These are phyloP conservation scores for Saprolegnia parasitica DNA, from an alignment of 352 stramenopile species.

Conservation along the genomic window DNA sequence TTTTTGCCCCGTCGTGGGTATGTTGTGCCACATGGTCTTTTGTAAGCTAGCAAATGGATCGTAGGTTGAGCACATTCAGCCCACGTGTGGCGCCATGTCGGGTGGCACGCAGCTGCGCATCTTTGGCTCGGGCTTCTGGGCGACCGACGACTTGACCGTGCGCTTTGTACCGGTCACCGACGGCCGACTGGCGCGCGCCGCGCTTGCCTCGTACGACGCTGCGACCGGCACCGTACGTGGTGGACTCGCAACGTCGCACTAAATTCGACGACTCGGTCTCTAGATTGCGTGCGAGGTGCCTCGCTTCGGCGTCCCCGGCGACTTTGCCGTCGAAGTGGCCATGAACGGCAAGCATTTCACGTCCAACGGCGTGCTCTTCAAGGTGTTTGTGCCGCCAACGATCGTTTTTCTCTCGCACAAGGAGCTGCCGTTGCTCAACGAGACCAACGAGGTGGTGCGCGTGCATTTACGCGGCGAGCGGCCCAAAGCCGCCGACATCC, in stretches of 20 bases:
- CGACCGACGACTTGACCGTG: conserved; percentile 69
- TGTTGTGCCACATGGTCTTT: background rate
- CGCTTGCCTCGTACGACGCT: conserved; percentile 40
- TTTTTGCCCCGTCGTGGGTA: conserved; percentile 52
- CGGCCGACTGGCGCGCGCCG: conserved; percentile 46
- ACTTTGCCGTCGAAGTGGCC: conserved; percentile 65
- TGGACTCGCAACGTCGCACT: background rate
- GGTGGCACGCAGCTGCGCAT: conserved; percentile 60
- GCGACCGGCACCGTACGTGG: conserved; percentile 26
- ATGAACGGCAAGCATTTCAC: conserved; percentile 82
- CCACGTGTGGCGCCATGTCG: conserved; percentile 45
- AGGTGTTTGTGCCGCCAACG: conserved; percentile 45
- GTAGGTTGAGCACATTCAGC: conserved; percentile 41
- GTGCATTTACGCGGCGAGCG: conserved; percentile 43
- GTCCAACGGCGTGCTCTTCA: conserved; percentile 49
- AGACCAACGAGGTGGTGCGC: conserved; percentile 31
- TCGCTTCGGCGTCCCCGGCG: conserved; percentile 52
- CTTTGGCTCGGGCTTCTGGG: conserved; percentile 69
- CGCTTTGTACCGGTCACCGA: conserved; percentile 63
- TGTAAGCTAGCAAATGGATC: background rate
- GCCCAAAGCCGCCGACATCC: conserved; percentile 35
- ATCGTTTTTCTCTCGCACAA: conserved; percentile 41
- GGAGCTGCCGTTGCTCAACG: conserved; percentile 37
- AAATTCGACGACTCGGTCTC: background rate
- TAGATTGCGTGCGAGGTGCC: conserved; percentile 65